These are phyloP conservation scores for Diaporthe citri DNA, from an alignment of 2,329 filamentous ascomycete genomes.

Conservation along the genomic window DNA sequence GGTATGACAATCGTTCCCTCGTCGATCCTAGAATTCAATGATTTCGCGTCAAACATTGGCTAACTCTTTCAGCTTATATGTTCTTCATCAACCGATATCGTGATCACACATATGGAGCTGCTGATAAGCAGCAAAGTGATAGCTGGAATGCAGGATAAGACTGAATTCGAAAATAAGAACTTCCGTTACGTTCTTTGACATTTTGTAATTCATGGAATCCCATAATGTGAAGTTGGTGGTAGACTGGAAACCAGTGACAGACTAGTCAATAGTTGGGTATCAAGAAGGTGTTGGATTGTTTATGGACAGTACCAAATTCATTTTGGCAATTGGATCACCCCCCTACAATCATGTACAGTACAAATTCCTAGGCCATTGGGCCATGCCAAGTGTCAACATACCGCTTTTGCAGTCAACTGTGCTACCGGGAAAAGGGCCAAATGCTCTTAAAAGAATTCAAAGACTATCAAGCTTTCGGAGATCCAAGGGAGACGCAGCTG, in stretches of 20 bases:
- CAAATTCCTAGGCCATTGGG: no score
- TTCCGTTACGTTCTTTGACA: not conserved
- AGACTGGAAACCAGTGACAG: no score
- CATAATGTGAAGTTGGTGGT: not conserved
- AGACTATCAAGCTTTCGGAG: not conserved
- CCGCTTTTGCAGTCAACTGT: not conserved
- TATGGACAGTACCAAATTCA: no score
- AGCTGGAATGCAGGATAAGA: constrained; percentile 5
- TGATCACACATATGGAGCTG: not conserved
- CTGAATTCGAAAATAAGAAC: not conserved
- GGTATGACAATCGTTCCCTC: constrained; percentile 40
- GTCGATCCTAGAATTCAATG: not conserved
- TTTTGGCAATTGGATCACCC: no score
- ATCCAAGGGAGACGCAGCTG: constrained; percentile 52
- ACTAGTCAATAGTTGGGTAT: not conserved
- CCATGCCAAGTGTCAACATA: no score
- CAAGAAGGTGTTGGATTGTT: not conserved
- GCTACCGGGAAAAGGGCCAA: no score
- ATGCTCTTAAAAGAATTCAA: no score
- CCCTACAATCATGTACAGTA: not conserved
- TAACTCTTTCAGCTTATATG: not conserved
- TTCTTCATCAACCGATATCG: not conserved
- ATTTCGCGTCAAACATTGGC: not conserved
- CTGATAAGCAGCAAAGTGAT: not conserved
- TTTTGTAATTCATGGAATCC: no score